Evolutionary conservation across 2,329 filamentous ascomycete species (phyloP), one percentile per base, ranked within the genome.

Genomic region (Colletotrichum sp.): DNA sequence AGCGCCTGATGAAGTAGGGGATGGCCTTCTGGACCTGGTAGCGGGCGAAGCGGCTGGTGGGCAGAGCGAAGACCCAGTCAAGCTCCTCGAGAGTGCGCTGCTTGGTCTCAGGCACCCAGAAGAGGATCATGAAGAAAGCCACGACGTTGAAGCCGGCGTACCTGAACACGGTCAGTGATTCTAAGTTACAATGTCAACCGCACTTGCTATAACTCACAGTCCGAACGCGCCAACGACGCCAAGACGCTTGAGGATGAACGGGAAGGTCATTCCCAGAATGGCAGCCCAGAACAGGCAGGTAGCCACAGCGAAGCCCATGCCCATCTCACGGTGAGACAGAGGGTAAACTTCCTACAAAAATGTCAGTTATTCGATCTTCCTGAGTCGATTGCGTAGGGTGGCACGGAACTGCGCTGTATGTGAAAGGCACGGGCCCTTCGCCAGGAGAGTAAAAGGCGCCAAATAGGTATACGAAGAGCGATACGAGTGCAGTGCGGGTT

Each of bases 241-340:
- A 1, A 90, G 77, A 13, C 81, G 79, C 4, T 82, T 82, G 15
- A 93, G 83, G 84, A 93, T 89, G 63, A 89, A 85, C 3, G 92
- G 92, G 80, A 93, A 92, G 0, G 91, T 93, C 68, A 94, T 90
- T n/a, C 90, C 89, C 62, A 93, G 84, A 0, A 94, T 89, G 1
- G 90, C 87, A 0, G 90, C 91, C 88, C 89, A 91, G 80, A 89
- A 89, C 9, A 93, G 86, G 77, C 92, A 93, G 1, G 92, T 94
- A 2, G 93, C 91, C 10, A 94, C 93, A 9, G 92, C 90, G 84
- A 90, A 94, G 0, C 89, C 90, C 93, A 95, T 95, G 72, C 93
- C 93, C 28, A 94, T 88, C 81, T 95, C 93, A 80, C 93, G 89
- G 81, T 95, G 93, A 2, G 92, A 93, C 1, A 94, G 88, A 0